Evolutionary conservation across 2,329 filamentous ascomycete genomes (phyloP).

Genomic region (Malbranchea zuffiana): DNA sequence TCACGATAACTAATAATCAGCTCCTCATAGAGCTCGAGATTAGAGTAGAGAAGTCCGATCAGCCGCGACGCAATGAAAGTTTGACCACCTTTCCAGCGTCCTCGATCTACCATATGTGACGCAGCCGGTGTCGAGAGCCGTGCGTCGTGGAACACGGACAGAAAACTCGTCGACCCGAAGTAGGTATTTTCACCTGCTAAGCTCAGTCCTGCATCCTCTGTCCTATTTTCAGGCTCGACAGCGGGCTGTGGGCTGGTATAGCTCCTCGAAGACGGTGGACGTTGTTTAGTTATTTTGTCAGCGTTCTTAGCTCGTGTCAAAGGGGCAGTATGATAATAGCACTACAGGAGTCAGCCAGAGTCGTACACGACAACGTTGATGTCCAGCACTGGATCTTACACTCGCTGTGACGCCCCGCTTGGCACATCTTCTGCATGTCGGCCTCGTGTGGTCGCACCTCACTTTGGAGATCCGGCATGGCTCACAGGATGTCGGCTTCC

Average conservation of each 20-base stretch:
- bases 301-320: conserved; percentile 16
- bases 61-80: conserved; percentile 24
- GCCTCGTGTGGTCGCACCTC: conserved; percentile 23
- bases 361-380: background rate
- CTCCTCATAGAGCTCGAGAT: conserved; percentile 8
- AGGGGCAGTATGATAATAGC: conserved; percentile 26
- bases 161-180: conserved; percentile 27
- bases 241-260: conserved; percentile 10
- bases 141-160: conserved; percentile 20
- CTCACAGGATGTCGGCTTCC: conserved; percentile 25
- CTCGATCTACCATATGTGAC: conserved; percentile 6
- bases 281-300: conserved; percentile 1
- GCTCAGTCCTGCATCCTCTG: conserved; percentile 7
- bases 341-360: conserved; percentile 10
- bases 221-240: conserved; percentile 2
- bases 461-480: conserved; percentile 26
- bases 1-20: conserved; percentile 9
- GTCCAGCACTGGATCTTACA: conserved; percentile 2
- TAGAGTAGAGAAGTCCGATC: conserved; percentile 4
- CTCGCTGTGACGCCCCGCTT: conserved; percentile 16
- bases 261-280: conserved; percentile 12
- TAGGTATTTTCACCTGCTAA: conserved; percentile 21
- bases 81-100: conserved; percentile 10
- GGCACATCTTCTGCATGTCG: conserved; percentile 22
- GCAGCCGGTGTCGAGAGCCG: conserved; percentile 15